phyloP scores from a whole-genome alignment of 2,329 filamentous ascomycete genomes.

The Basipetospora chlamydospora region DNA sequence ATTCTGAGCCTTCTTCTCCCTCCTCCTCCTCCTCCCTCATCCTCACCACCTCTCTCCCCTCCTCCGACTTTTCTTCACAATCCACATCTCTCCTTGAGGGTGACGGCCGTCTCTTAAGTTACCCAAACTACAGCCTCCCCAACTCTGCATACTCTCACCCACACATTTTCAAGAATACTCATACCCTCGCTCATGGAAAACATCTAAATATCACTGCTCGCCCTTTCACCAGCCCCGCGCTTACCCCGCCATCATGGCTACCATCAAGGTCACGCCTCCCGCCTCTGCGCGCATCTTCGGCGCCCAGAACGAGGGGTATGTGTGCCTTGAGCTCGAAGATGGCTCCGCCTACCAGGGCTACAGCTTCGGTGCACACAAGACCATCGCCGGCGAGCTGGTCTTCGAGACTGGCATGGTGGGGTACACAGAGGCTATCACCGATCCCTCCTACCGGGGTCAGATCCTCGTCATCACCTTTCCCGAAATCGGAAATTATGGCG shows the following conservation, averaged over 20 bases:
- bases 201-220: constrained; percentile 4
- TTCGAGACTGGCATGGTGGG: constrained; percentile 99
- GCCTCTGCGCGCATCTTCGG: constrained; percentile 45
- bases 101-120: constrained; percentile 5
- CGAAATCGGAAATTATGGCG: constrained; percentile 92
- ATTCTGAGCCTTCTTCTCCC: constrained; percentile 10
- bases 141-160: constrained; percentile 9
- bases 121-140: constrained; percentile 1
- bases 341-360: constrained; percentile 83
- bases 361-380: constrained; percentile 93
- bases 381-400: constrained; percentile 89
- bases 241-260: constrained; percentile 15
- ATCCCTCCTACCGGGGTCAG: constrained; percentile 79
- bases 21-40: constrained; percentile 8
- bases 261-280: constrained; percentile 28
- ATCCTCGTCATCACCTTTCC: constrained; percentile 96
- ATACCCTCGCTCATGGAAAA: constrained; percentile 3
- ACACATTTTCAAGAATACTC: constrained; percentile 1
- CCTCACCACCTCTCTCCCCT: constrained; percentile 3
- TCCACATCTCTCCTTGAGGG: not conserved
- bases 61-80: not conserved
- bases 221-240: not conserved
- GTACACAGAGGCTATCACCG: constrained; percentile 86
- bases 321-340: constrained; percentile 87
- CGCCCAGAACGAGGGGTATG: constrained; percentile 42